Base-by-base conservation (phyloP, 1,139 yeast genomes). In the Saccharomyces hybrid region DNA sequence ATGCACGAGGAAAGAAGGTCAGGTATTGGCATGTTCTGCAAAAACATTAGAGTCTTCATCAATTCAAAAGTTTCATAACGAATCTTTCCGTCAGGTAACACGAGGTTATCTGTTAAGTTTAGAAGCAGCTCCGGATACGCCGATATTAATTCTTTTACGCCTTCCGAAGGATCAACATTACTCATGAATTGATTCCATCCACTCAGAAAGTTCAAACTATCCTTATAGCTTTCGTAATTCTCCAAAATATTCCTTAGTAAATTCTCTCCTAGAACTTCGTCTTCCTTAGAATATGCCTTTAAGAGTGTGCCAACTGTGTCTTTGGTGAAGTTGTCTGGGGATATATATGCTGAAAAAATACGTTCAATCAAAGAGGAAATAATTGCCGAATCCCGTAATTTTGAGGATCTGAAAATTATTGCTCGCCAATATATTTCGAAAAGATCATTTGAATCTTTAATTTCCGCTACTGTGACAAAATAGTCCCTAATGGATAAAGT, bases 11-110 rank as follows among this genome's bases (percentile, higher is more conserved):
- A 63, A 14, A 74, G 48, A 27, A 75, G 61, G 2, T 70, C 65
- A 3, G 80, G 75, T 27, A 70, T 65, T 8, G 71, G 72, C 2
- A 61, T 51, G 0, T 70, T 71, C 30, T 68, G 63, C 1, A 65
- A 48, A 7, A 66, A 62, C 50, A 67, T 63, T 3, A 79, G 56
- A 0, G 70, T 66, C 4, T 69, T 63, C 5, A 79, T 60, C 50
- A 82, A 67, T 28, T 74, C 70, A 38, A 82, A 67, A 0, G 88
- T 72, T 47, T 67, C 70, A 16, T 71, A 62, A 57, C 89, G 78
- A n/a, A 79, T 65, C 1, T 70, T 71, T 52, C 76, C 79, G 54
- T 77, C 75, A 2, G 85, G 78, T 5, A 75, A 67, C 8, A 72
- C 60, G 52, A 83, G 64, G 60, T 81, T 81, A 4, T 71, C 65